Conservation (phyloP, 129 eudicot genomes). For the Saussurea involucrata region DNA sequence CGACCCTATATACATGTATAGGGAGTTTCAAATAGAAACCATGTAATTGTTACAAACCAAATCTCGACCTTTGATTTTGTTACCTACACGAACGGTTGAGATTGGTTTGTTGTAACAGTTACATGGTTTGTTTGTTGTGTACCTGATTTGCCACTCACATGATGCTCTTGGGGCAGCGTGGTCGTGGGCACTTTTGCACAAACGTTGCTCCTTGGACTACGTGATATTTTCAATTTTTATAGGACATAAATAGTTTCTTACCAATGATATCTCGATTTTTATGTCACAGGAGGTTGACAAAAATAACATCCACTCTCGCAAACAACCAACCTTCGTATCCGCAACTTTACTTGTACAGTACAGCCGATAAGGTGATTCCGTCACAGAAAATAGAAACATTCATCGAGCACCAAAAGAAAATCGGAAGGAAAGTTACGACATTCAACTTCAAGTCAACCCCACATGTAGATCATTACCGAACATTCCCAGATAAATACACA, state of each 20-base stretch:
- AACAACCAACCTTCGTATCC: conserved; percentile 66
- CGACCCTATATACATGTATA: background rate
- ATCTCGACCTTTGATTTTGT: no score
- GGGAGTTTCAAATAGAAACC: no score
- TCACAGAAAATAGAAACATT: conserved; percentile 57
- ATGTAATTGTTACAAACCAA: no score
- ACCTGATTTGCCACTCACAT: no score
- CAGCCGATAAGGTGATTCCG: conserved; percentile 81
- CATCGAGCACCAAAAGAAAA: conserved; percentile 45
- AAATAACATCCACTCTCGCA: conserved; percentile 43
- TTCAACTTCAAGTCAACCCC: conserved; percentile 70
- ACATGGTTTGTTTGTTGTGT: no score
- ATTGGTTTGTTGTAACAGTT: no score
- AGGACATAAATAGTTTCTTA: background rate
- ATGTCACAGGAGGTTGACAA: conserved; percentile 54
- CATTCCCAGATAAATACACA: conserved; percentile 56
- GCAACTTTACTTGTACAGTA: conserved; percentile 86
- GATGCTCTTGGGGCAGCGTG: no score
- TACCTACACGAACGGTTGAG: no score
- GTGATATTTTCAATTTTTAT: background rate
- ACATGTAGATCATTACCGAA: conserved; percentile 85
- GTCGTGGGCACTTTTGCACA: no score
- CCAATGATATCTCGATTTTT: background rate
- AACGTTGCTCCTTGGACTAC: no score
- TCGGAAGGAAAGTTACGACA: conserved; percentile 51